Base-by-base conservation (phyloP, 2,329 filamentous ascomycete genomes). In the Sporothrix euskadiensis region DNA sequence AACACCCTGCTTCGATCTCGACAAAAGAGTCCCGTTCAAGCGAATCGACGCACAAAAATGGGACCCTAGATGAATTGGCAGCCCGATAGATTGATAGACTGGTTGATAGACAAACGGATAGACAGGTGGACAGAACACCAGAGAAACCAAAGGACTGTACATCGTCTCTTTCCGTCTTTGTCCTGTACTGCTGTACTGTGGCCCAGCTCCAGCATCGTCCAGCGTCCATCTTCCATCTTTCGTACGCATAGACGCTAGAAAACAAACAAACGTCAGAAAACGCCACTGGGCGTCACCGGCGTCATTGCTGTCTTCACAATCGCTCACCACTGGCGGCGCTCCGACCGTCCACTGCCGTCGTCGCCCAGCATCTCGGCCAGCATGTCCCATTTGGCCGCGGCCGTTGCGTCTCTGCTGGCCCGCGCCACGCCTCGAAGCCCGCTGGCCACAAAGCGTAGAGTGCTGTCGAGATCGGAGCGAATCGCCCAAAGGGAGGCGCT, bases 331-430 rank as follows among this genome's bases (percentile, higher is more conserved):
- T 32, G 68, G 26, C 54, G 49, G 12, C 54, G 19, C 54, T 71
- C 69, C 30, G 66, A 54, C 19, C 71, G 65, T 19, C 63, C 63
- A 66, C 66, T 73, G 32, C 83, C 66, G 47, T 69, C 78, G 85
- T 73, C 85, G 77, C 94, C 91, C 61, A 97, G 81, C 84, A 91
- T 92, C 80, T 97, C 93, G 0, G 92, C 93, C 74, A 97, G 80
- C 74, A 92, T 89, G 81, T 96, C 93, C 92, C 94, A 95, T 79
- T 90, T 88, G 44, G 74, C 74, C 12, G 87, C 79, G 78, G 86
- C 82, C 56, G 84, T 83, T 16, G 81, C 79, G 72, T 93, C 89
- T 39, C 89, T 89, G 66, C 92, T 91, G 47, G 91, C 92, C 77
- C 94, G 87, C 69, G 93, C 90, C 10, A 96, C 88, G 10, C 91